Evolutionary conservation across 2,329 filamentous ascomycete species (phyloP), one percentile per base, ranked within the genome.

Genomic region (Scorias spongiosa): DNA sequence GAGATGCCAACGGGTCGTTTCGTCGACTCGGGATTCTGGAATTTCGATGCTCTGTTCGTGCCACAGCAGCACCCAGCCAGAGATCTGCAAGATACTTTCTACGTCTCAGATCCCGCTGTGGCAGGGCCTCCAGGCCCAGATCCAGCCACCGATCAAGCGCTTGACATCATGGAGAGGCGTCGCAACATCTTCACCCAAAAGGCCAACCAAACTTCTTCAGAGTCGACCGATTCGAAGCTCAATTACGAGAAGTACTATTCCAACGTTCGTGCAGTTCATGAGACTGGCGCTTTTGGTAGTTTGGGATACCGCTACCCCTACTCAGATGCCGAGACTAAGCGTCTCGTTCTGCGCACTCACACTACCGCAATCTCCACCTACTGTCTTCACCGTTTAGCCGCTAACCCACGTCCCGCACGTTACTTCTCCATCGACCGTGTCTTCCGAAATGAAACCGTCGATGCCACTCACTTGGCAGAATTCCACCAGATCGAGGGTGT

Each of bases 401-500:
- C 81, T 45, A 75, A 83, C 60, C 87, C 84, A 47, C 81, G 84
- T 11, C 84, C 85, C 5, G 87, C 86, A n/a, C 80, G 88, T 49
- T 96, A 94, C 71, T 98, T 98, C 72, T 94, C 86, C 49, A 98
- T 98, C 61, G 91, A 98, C 66, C 80, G 91, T 44, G 91, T 98
- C 48, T 98, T 98, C 80, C 79, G 86, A 53, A 98, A 98, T 65
- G 91, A 98, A 67, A 86, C 86, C 2, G 88, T 98, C 46, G 91
- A 98, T 59, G 88, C 88, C 11, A 98, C 91, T 8, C 91, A 98
- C 71, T 67, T 98, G 58, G 88, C 87, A 34, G 91, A 98, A 65
- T 98, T 98, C 74, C 91, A 98, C 68, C 91, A 98, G 63, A 85
- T 96, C 29, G 91, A 98, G 67, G 91, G 91, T 65, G 89, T 98